phyloP scores from a whole-genome alignment of 352 stramenopile genomes.

The Phytopythium oedochilum region DNA sequence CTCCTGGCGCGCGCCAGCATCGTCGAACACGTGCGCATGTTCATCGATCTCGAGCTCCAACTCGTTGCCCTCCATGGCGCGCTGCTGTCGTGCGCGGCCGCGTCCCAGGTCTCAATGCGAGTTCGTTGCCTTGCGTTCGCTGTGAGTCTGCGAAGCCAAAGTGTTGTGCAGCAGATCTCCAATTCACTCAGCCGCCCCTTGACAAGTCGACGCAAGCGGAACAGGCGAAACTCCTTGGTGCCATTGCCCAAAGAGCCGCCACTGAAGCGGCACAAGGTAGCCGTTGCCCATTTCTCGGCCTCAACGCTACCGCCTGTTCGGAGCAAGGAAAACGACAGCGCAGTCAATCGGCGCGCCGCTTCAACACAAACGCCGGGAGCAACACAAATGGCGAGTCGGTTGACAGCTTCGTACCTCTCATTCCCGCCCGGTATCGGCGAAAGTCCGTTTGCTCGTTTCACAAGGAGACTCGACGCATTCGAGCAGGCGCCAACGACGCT shows the following conservation, averaged over 20 bases:
- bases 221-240: background rate
- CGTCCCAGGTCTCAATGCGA: background rate
- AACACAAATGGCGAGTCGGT: background rate
- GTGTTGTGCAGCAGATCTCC: background rate
- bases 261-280: background rate
- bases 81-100: background rate
- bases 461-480: too few species aligned
- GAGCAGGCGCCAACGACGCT: too few species aligned
- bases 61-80: constrained; percentile 4
- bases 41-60: constrained; percentile 26
- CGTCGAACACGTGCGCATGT: constrained; percentile 29
- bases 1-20: constrained; percentile 12
- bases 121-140: background rate
- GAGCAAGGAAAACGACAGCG: background rate
- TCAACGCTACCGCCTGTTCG: background rate
- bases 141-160: background rate
- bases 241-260: background rate
- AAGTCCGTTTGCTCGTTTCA: too few species aligned
- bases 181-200: background rate
- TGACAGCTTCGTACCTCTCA: too few species aligned
- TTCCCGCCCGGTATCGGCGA: too few species aligned
- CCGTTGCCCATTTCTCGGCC: background rate
- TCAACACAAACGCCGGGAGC: too few species aligned
- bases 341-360: too few species aligned
- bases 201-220: background rate